These are phyloP conservation scores for Astragalus membranaceus DNA, from an alignment of 306 rosid species.

Conservation along the genomic window DNA sequence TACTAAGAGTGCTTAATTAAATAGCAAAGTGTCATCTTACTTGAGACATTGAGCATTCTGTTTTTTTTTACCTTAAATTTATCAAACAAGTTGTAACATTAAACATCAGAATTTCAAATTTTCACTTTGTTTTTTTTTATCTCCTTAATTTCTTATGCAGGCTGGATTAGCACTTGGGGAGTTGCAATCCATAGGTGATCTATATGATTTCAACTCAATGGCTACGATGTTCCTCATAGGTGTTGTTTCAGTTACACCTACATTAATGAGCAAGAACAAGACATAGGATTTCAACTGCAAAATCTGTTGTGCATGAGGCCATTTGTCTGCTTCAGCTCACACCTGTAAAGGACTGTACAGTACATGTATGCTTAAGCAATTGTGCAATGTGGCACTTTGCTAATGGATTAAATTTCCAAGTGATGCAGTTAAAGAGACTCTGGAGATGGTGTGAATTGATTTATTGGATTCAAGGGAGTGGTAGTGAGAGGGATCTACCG, in stretches of 20 bases:
- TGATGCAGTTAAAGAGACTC: neutral
- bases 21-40: no score
- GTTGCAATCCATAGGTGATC: conserved; percentile 68
- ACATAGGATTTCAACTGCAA: conserved; percentile 25
- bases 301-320: neutral
- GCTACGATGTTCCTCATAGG: conserved; percentile 86
- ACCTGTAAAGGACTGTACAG: neutral
- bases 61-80: no score
- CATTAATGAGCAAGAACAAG: conserved; percentile 54
- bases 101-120: no score
- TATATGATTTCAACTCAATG: conserved; percentile 79
- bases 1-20: no score
- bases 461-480: neutral
- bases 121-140: neutral
- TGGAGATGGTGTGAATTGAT: neutral
- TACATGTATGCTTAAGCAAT: neutral
- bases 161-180: conserved; percentile 93
- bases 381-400: neutral
- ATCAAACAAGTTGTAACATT: no score
- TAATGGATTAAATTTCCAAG: neutral
- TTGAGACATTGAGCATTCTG: neutral
- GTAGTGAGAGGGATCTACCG: neutral
- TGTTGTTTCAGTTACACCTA: conserved; percentile 66
- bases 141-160: conserved; percentile 28
- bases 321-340: neutral